phyloP scores from a whole-genome alignment of 495 filamentous ascomycete genomes.

The Xylaria scruposa region DNA sequence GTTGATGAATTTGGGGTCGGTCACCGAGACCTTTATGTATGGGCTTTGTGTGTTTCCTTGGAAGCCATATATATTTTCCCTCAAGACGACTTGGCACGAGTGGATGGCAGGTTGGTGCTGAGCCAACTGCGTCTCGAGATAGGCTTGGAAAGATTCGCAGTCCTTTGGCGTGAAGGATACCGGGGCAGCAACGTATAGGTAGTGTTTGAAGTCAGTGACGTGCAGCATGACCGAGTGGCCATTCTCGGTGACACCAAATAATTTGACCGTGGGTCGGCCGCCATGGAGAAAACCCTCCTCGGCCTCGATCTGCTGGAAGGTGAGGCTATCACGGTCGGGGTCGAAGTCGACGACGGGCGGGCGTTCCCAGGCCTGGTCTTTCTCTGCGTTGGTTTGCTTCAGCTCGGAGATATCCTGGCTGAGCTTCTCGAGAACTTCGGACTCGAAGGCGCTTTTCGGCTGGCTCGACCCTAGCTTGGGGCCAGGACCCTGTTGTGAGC shows the following conservation, averaged over 20 bases:
- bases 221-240: constrained; percentile 95
- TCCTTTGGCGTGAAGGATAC: constrained; percentile 77
- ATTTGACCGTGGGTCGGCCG: constrained; percentile 76
- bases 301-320: constrained; percentile 94
- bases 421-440: constrained; percentile 91
- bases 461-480: constrained; percentile 76
- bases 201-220: constrained; percentile 94
- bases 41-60: constrained; percentile 90
- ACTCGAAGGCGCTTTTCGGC: constrained; percentile 90
- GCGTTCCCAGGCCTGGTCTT: constrained; percentile 91
- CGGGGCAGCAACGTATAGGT: constrained; percentile 92
- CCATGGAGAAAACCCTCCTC: constrained; percentile 83
- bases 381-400: constrained; percentile 85
- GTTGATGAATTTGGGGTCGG: constrained; percentile 80
- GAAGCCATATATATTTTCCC: constrained; percentile 90
- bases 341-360: constrained; percentile 78
- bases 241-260: constrained; percentile 96
- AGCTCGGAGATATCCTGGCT: constrained; percentile 87
- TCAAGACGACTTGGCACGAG: constrained; percentile 76
- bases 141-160: constrained; percentile 75
- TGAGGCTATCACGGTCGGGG: constrained; percentile 71
- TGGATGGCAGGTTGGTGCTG: constrained; percentile 64
- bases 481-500: constrained; percentile 64
- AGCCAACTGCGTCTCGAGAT: constrained; percentile 75
- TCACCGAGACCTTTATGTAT: constrained; percentile 91